Base-by-base conservation (phyloP, 148 eudicot genomes). In the Rhododendron griersonianum region DNA sequence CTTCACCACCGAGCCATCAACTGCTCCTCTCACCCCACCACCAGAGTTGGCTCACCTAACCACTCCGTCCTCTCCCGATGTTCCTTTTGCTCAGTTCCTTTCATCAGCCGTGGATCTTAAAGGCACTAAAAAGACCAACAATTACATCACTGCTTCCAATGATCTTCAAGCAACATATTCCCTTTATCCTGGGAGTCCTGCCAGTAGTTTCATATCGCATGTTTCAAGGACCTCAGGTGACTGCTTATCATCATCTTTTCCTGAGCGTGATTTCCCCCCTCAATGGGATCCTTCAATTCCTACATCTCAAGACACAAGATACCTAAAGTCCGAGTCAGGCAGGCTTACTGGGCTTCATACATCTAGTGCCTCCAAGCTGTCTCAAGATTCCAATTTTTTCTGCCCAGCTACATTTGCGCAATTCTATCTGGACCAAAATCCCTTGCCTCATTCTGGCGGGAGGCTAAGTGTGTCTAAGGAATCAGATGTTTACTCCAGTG, bases 61-160 rank as follows among this genome's bases (percentile, higher is more conserved):
- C n/a, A 97, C 98, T 39, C 99, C 99, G 37, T 97, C 99, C 84
- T 97, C 99, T 65, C 99, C 99, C 1, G 99, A 97, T 88, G 99
- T 97, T 23, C 99, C 99, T 83, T 97, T 81, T 88, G 99, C 99
- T 18, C 98, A 91, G 84, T 94, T 95, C 86, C 95, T 97, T 51
- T 93, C 99, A 41, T 94, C 98, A 41, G 81, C 96, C 76, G 84
- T 85, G 57, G 91, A 92, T 80, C 85, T 91, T 59, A 96, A 90
- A 89, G 88, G 89, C 73, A 81, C 89, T 75, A 91, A 90, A 28
- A 96, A 92, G 90, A 87, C 80, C 41, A 90, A 82, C 16, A 28
- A 71, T 88, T 93, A 92, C 83, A 74, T 85, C 81, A 69, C 90
- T 87, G 87, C 91, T 71, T 71, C 76, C 19, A 92, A 92, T 87